Base-by-base conservation (phyloP, 2,329 filamentous ascomycete genomes). In the Stylonectria norvegica region DNA sequence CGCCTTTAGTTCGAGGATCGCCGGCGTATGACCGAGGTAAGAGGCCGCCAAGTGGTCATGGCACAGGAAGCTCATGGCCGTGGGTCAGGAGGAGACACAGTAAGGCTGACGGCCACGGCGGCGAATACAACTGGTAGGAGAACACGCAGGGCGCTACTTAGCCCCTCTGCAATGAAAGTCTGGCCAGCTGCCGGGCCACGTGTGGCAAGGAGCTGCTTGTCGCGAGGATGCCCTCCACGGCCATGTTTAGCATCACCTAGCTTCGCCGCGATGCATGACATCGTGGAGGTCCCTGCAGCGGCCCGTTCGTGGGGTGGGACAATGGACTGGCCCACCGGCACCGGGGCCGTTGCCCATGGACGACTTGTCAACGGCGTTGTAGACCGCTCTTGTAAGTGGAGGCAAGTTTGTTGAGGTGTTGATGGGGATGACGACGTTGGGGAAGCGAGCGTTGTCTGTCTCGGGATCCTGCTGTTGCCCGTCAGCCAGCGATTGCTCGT, bases 171-270 rank as follows among this genome's bases (percentile, higher is more conserved):
- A 32, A 7, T 16, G 30, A 32, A 18, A 32, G 11, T 32, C 11
- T 16, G 30, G 15, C 16, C 9, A 16, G 5, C 15, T 32, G 28
- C 8, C 16, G 7, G 22, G 22, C 5, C 30, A 18, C 12, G 7
- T 7, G 22, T 25, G 7, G 22, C 27, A 18, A n/a, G 30, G 30
- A 32, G 30, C 18, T 27, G 20, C 43, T n/a, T 32, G 34, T 29
- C 25, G 31, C 38, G 36, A 35, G n/a, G n/a, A n/a, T n/a, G n/a
- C n/a, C n/a, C n/a, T 20, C 36, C 34, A 36, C 38, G 38, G 33
- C 45, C 33, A 52, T 42, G 51, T 52, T 54, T 54, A 54, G 51
- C 46, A 54, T 41, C 42, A 49, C 38, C n/a, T n/a, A n/a, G n/a
- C n/a, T n/a, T n/a, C 16, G 11, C 30, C 20, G 38, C 39, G 23